Percentiles rank a stretch among this genome's conserved stretches.
phyloP scores from a whole-genome alignment of 805 yeast species.

The Candida nanaspora region DNA sequence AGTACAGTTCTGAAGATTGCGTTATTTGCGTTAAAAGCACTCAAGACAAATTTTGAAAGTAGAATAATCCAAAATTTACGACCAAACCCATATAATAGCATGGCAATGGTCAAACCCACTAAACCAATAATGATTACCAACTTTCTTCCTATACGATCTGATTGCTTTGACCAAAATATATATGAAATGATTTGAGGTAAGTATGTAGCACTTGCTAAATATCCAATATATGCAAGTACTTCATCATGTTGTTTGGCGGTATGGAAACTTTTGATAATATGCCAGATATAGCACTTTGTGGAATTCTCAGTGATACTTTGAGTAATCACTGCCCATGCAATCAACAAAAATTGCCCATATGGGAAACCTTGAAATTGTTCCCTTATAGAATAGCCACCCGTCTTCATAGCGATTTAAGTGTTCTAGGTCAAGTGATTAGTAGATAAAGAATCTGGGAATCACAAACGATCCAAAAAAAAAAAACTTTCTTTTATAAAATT shows the following conservation, averaged over 20 bases:
- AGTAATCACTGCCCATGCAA: neutral
- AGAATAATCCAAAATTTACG: neutral
- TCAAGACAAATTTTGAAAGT: neutral
- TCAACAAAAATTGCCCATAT: neutral
- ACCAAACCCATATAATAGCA: slow-evolving; percentile 1
- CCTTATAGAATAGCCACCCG: neutral
- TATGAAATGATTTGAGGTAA: neutral
- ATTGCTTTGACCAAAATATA: neutral
- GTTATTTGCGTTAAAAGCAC: neutral
- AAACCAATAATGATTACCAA: neutral
- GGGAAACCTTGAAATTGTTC: slow-evolving; percentile 1
- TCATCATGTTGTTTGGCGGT: neutral
- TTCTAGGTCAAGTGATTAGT: too few species aligned
- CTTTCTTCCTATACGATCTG: slow-evolving; percentile 1
- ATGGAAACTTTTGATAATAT: slow-evolving; percentile 1
- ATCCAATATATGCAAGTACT: neutral
- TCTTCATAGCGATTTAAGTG: too few species aligned
- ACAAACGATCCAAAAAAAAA: too few species aligned
- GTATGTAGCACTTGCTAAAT: slow-evolving; percentile 1
- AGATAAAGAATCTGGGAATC: too few species aligned
- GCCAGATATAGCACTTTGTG: slow-evolving; percentile 1
- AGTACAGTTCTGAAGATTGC: neutral
- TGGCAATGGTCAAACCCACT: neutral
- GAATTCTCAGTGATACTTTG: slow-evolving; percentile 1
- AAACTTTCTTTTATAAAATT: too few species aligned